Evolutionary conservation across 2,329 filamentous ascomycete genomes (phyloP), one percentile per base, ranked within the genome.

Genomic region (Magnaporthales sp.): DNA sequence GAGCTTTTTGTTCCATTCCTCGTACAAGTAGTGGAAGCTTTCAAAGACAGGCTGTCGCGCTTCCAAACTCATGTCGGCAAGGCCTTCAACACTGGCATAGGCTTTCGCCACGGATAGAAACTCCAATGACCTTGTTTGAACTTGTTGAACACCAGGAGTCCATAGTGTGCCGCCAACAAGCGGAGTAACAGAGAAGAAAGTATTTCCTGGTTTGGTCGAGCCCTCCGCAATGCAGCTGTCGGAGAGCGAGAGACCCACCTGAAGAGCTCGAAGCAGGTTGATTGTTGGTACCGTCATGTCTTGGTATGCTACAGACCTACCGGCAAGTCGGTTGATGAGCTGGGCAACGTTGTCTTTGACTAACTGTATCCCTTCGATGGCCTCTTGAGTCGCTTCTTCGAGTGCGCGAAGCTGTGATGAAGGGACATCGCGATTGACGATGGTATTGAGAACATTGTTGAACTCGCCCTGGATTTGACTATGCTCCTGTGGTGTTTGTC

Each of bases 401-500:
- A 64, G 32, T 4, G 62, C 62, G 24, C 77, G 75, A 56, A 75
- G 72, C 63, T 80, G 73, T 0, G 77, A 77, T 0, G 73, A 72
- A 46, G 78, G 75, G 24, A 84, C 73, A 32, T 83, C 77, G 66
- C 79, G 77, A 22, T 81, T 80, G 26, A 88, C 78, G 19, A 89
- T 78, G n/a, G 84, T 81, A 68, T 88, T 89, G 56, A 96, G 78
- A 29, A 96, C 78, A 68, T 91, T 93, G 65, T 84, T 86, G 72
- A 98, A 94, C 71, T 97, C 92, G 9, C 89, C 90, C 71, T 97
- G 93, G 4, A 98, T 79, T 60, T 89, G 80, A 66, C 83, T 79
- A 11, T 96, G 81, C 70, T 91, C 85, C 0, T 91, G 92, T 1
- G 78, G 76, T 13, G 82, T 77, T 0, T 93, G 92, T 29, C 94